phyloP scores from a whole-genome alignment of 2,329 filamentous ascomycete species.

The Fusarium sp. region DNA sequence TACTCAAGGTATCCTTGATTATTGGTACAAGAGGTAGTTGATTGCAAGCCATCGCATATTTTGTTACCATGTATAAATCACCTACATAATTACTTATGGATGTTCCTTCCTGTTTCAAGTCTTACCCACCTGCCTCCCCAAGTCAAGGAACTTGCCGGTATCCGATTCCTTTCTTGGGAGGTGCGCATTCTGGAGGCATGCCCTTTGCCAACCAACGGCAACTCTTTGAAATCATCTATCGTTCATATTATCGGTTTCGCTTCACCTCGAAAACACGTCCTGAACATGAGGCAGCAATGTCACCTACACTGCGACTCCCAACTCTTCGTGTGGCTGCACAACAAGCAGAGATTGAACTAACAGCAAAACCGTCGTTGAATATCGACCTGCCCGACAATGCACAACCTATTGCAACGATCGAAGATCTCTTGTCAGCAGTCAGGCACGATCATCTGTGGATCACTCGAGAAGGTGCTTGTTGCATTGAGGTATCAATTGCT shows the following conservation, averaged over 20 bases:
- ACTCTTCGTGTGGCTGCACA: conserved; percentile 42
- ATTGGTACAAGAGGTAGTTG: conserved; percentile 13
- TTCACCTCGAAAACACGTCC: neutral
- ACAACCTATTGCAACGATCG: conserved; percentile 27
- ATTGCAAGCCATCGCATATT: neutral
- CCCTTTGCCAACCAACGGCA: neutral
- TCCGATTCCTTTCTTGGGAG: neutral
- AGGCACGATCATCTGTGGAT: conserved; percentile 53
- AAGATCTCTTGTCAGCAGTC: conserved; percentile 46
- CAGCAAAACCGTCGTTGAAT: conserved; percentile 47
- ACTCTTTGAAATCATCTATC: no score
- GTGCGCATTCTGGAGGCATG: no score
- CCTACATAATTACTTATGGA: neutral
- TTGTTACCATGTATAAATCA: neutral
- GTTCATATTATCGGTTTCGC: neutral
- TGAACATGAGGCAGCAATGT: conserved; percentile 5
- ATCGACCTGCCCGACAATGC: conserved; percentile 45
- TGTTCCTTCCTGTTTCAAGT: conserved; percentile 10
- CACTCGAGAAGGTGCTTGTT: conserved; percentile 50
- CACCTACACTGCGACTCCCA: conserved; percentile 46
- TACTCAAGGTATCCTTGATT: conserved; percentile 15
- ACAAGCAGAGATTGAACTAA: conserved; percentile 44
- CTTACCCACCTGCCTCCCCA: neutral
- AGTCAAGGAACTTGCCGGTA: no score
- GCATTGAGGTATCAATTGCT: conserved; percentile 49